A percentile compares a stretch with the other conserved stretches of the same genome.
Evolutionary conservation across 108 stramenopile species (phyloP).

Genomic region (Mediolabrus comicus): DNA sequence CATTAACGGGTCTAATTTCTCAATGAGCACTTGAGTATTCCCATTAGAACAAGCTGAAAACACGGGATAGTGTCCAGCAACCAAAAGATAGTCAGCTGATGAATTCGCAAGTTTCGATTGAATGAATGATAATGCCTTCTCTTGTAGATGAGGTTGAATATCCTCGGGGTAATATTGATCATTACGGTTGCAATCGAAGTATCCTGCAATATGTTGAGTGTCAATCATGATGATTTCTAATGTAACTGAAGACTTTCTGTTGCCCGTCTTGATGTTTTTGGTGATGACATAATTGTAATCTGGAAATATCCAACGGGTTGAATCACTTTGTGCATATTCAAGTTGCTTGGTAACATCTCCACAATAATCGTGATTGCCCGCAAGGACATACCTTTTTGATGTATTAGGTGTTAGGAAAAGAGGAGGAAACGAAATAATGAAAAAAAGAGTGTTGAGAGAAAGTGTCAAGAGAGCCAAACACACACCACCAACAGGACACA

Average conservation of each 20-base stretch:
- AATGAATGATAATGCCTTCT: no score
- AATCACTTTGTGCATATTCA: no score
- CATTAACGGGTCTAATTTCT: slow-evolving; percentile 45
- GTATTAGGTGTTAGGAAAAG: no score
- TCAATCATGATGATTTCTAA: slow-evolving; percentile 57
- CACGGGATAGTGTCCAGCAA: slow-evolving; percentile 56
- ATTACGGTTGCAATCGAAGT: no score
- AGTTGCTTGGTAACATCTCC: slow-evolving; percentile 36
- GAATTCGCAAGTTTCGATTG: slow-evolving; percentile 31
- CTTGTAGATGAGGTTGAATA: slow-evolving; percentile 8
- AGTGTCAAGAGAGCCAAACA: no score
- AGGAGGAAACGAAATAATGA: no score
- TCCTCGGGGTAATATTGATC: not conserved
- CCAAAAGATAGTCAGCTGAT: slow-evolving; percentile 53
- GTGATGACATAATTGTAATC: slow-evolving; percentile 34
- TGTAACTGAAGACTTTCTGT: slow-evolving; percentile 9
- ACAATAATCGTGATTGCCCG: slow-evolving; percentile 56
- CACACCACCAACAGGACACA: no score
- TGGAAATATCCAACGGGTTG: slow-evolving; percentile 35
- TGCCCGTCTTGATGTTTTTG: slow-evolving; percentile 8
- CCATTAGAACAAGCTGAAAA: slow-evolving; percentile 51
- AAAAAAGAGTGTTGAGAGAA: no score
- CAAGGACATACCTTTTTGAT: slow-evolving; percentile 38
- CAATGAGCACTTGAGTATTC: slow-evolving; percentile 27
- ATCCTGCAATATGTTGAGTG: slow-evolving; percentile 40